Conservation (phyloP, 352 stramenopile genomes). For the Globisporangium apiculatum region DNA sequence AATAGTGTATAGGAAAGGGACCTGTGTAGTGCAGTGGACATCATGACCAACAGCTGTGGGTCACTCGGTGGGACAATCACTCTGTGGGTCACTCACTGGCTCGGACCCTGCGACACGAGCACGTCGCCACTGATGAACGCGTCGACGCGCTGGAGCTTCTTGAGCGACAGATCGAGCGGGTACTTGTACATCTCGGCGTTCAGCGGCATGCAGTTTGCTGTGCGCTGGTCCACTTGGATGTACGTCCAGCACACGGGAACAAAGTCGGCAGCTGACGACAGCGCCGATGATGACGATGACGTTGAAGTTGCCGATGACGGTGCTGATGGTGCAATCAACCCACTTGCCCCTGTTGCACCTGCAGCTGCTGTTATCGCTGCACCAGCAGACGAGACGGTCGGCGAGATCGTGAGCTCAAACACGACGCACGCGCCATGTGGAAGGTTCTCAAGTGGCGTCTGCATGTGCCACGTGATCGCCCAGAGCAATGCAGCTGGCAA, state of each 20-base stretch:
- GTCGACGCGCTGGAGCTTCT: conserved; percentile 62
- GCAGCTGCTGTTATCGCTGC: too few species aligned
- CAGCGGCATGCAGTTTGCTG: conserved; percentile 55
- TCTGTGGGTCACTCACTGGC: too few species aligned
- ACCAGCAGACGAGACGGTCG: conserved; percentile 11
- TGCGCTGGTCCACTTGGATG: conserved; percentile 75
- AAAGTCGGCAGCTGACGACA: conserved; percentile 33
- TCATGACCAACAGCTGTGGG: too few species aligned
- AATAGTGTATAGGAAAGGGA: too few species aligned
- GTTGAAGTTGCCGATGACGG: too few species aligned
- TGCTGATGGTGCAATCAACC: conserved; percentile 2
- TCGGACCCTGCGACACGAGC: conserved; percentile 50
- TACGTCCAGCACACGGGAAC: conserved; percentile 79
- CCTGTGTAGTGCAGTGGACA: too few species aligned
- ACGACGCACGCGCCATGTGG: conserved; percentile 63
- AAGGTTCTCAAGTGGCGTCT: conserved; percentile 90
- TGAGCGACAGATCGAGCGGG: conserved; percentile 66
- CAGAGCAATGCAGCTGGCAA: conserved; percentile 59
- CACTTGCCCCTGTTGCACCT: neutral
- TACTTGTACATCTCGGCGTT: conserved; percentile 84
- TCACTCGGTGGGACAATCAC: too few species aligned
- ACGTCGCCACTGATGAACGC: conserved; percentile 73
- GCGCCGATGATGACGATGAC: conserved; percentile 3
- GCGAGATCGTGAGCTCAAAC: conserved; percentile 53
- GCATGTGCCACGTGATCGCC: conserved; percentile 91